phyloP scores from a whole-genome alignment of 495 filamentous ascomycete genomes.

The Podospora tetraspora region DNA sequence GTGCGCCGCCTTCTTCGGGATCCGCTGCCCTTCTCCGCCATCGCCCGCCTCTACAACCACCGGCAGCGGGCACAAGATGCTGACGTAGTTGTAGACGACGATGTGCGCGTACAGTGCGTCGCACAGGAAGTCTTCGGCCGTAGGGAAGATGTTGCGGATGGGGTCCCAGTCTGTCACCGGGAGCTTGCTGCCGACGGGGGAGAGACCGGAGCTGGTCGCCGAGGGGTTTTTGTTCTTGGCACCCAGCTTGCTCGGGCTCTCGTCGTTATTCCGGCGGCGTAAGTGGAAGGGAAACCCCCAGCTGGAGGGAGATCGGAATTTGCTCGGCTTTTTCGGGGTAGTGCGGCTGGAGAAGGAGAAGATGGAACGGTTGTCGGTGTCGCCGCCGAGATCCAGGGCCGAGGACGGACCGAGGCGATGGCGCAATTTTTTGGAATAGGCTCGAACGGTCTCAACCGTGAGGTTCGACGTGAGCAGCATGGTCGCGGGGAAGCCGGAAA shows the following conservation, averaged over 20 bases:
- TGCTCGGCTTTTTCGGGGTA: not conserved
- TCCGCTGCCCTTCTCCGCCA: constrained; percentile 11
- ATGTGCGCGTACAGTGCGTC: constrained; percentile 61
- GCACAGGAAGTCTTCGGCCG: constrained; percentile 49
- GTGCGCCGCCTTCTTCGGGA: constrained; percentile 39
- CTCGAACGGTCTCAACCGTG: constrained; percentile 43
- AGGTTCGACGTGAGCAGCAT: constrained; percentile 43
- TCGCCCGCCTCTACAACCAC: constrained; percentile 4
- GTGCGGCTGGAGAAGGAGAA: constrained; percentile 15
- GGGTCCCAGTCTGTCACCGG: constrained; percentile 34
- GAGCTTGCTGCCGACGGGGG: not conserved
- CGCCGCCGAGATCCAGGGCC: not conserved
- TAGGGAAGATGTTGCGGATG: constrained; percentile 55
- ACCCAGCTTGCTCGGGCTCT: not conserved
- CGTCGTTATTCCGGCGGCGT: not conserved
- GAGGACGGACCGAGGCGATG: constrained; percentile 14
- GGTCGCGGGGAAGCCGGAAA: constrained; percentile 42
- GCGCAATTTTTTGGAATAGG: constrained; percentile 39
- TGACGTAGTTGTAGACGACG: constrained; percentile 57
- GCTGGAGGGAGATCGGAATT: constrained; percentile 2
- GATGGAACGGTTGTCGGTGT: constrained; percentile 18
- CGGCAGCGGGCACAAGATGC: constrained; percentile 35
- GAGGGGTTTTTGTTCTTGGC: not conserved
- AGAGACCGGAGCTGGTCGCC: not conserved
- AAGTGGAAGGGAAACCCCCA: constrained; percentile 25